A percentile compares a stretch with the other conserved stretches of the same genome.
phyloP scores from a whole-genome alignment of 768 basidiomycete species.

The Saitozyma podzolica region DNA sequence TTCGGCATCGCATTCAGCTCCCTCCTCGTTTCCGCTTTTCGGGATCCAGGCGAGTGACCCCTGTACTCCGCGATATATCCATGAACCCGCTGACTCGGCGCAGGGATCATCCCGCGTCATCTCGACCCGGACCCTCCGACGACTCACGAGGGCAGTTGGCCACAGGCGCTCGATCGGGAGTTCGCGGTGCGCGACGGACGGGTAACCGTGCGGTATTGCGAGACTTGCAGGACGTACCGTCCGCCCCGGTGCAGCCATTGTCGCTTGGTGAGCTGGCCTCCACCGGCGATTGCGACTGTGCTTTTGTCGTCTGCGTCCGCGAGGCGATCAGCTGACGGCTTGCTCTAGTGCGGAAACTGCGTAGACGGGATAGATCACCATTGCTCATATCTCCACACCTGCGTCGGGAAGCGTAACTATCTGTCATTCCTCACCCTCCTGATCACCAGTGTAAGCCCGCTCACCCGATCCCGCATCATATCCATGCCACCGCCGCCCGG shows the following conservation, averaged over 20 bases:
- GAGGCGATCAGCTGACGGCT: too few species aligned
- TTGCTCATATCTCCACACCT: conserved; percentile 73
- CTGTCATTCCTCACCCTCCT: conserved; percentile 86
- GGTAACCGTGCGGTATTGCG: conserved; percentile 88
- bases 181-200: conserved; percentile 78
- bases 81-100: conserved; percentile 65
- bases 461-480: not conserved
- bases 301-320: not conserved
- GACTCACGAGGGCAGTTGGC: conserved; percentile 59
- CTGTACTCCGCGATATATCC: conserved; percentile 6
- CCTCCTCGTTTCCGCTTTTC: conserved; percentile 38
- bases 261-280: conserved; percentile 67
- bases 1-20: conserved; percentile 33
- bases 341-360: conserved; percentile 84
- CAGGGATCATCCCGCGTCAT: conserved; percentile 84
- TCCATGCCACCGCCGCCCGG: not conserved
- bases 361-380: conserved; percentile 75
- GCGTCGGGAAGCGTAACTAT: conserved; percentile 92
- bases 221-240: conserved; percentile 87
- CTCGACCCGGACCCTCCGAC: conserved; percentile 84
- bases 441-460: conserved; percentile 65
- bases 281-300: not conserved
- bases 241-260: conserved; percentile 95
- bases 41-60: conserved; percentile 33
- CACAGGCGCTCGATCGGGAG: conserved; percentile 66